Evolutionary conservation across 2,329 filamentous ascomycete species (phyloP).

Genomic region (Ramichloridium luteum): DNA sequence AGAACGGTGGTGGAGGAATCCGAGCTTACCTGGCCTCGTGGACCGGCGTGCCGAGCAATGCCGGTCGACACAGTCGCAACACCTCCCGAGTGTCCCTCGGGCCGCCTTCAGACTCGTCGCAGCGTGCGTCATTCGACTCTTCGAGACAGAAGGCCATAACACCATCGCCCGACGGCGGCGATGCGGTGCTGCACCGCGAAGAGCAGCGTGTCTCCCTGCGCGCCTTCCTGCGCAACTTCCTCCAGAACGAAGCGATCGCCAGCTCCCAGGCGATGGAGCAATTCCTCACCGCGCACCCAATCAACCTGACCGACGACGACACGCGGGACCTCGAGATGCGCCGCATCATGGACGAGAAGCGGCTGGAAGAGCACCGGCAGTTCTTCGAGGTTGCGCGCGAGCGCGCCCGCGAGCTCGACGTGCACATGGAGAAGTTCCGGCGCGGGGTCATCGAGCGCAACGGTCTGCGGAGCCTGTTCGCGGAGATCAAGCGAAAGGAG

Average conservation of each 20-base stretch:
- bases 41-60: slow-evolving; percentile 19
- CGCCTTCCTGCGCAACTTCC: slow-evolving; percentile 74
- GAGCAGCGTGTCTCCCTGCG: slow-evolving; percentile 82
- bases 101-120: slow-evolving; percentile 13
- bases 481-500: slow-evolving; percentile 82
- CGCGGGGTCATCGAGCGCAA: slow-evolving; percentile 61
- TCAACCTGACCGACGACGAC: slow-evolving; percentile 70
- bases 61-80: slow-evolving; percentile 30
- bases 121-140: slow-evolving; percentile 23
- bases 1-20: slow-evolving; percentile 26
- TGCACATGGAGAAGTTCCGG: slow-evolving; percentile 84
- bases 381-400: slow-evolving; percentile 94
- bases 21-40: slow-evolving; percentile 31
- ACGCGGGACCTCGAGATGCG: slow-evolving; percentile 65
- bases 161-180: slow-evolving; percentile 9
- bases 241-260: slow-evolving; percentile 75
- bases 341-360: slow-evolving; percentile 72
- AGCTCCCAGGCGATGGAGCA: slow-evolving; percentile 72
- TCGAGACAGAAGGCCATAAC: slow-evolving; percentile 7
- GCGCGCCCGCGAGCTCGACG: slow-evolving; percentile 81
- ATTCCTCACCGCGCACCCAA: slow-evolving; percentile 63
- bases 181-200: slow-evolving; percentile 60
- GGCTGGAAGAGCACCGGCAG: slow-evolving; percentile 79
- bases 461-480: slow-evolving; percentile 82
- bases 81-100: slow-evolving; percentile 28